Evolutionary conservation across 2,329 filamentous ascomycete genomes (phyloP), one percentile per base, ranked within the genome.

Genomic region (Whalleya microplaca): DNA sequence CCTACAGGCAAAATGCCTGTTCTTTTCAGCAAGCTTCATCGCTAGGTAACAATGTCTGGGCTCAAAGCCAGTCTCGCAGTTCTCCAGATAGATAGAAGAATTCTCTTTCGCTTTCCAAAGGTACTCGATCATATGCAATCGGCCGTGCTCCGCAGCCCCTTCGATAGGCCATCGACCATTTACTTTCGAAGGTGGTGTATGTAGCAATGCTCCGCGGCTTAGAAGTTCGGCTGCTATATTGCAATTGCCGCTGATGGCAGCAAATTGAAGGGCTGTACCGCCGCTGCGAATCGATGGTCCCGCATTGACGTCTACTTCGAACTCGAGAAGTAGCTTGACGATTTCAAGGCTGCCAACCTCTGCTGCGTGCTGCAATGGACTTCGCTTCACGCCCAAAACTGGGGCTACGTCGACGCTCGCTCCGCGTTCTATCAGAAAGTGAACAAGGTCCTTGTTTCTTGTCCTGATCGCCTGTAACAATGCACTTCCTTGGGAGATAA

Each of bases 251-350:
- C 29, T 47, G 23, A 53, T 47, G 18, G 55, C 50, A 27, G 55
- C 55, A 29, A 53, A 48, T 19, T 57, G 55, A 5, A 57, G 46
- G 12, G 55, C 55, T 6, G 55, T 57, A 3, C 50, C 55, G 8
- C 55, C 55, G 10, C 20, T 21, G 1, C 29, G 21, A 7, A 10
- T 20, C 19, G 55, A 37, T 8, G 55, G 50, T 23, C 21, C 32
- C 19, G 32, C 43, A 16, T 57, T 53, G 23, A 57, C 47, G 21
- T 51, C 50, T 2, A 12, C 46, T 14, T 16, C 19, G 9, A 41
- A 18, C 16, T 42, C 12, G 16, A 56, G 20, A 10, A 55, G 48
- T 5, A 47, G 43, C 16, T 27, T 21, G n/a, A 47, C 41, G 19
- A 49, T 48, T 16, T 29, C 19, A 37, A 54, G 51, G 16, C 47